phyloP scores from a whole-genome alignment of 306 rosid genomes.

The barrel medic (Medicago truncatula) region DNA sequence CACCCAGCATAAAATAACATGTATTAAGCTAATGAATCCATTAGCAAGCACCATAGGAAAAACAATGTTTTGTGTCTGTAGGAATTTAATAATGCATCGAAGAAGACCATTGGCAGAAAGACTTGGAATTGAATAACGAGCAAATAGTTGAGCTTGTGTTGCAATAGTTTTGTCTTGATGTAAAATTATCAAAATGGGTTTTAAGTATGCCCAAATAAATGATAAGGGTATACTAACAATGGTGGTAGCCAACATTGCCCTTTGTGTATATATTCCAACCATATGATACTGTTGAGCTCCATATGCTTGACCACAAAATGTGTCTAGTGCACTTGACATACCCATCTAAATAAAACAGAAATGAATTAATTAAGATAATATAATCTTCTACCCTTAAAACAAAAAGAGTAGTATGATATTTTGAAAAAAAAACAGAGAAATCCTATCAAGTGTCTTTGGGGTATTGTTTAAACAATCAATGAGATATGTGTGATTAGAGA shows the following conservation, averaged over 20 bases:
- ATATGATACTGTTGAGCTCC: constrained; percentile 70
- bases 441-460: too few relatives aligned
- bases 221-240: constrained; percentile 56
- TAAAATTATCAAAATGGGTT: constrained; percentile 48
- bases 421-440: too few relatives aligned
- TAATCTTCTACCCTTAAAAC: too few relatives aligned
- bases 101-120: constrained; percentile 62
- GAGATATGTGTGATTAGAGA: too few relatives aligned
- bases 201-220: constrained; percentile 58
- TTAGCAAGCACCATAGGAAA: constrained; percentile 68
- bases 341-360: constrained; percentile 55
- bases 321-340: constrained; percentile 73
- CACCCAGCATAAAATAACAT: constrained; percentile 65
- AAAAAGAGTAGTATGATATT: too few relatives aligned
- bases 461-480: too few relatives aligned
- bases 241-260: constrained; percentile 60
- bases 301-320: constrained; percentile 81
- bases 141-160: constrained; percentile 59
- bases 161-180: constrained; percentile 66
- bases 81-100: constrained; percentile 64
- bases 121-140: constrained; percentile 64
- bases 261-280: constrained; percentile 69
- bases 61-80: constrained; percentile 73
- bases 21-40: constrained; percentile 53
- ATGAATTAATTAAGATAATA: too few relatives aligned